Evolutionary conservation across 805 yeast species (phyloP).

Genomic region (Tetrapisispora arboricola): DNA sequence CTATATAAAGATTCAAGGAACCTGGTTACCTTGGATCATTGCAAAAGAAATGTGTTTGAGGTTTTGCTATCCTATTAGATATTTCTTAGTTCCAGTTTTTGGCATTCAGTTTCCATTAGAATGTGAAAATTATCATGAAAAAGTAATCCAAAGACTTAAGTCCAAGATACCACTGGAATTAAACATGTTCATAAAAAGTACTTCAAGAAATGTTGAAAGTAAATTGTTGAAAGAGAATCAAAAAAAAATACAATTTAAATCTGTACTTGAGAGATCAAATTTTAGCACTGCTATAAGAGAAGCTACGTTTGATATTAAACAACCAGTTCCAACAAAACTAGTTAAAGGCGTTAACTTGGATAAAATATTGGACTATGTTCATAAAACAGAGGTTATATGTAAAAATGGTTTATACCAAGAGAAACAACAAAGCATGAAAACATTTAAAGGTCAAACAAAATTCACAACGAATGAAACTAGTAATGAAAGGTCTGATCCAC

Average conservation of each 20-base stretch:
- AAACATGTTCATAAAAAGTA: background rate
- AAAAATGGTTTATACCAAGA: background rate
- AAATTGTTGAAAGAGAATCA: background rate
- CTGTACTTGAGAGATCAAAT: too few species aligned
- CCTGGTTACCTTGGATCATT: slow-evolving; percentile 73
- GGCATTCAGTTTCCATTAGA: slow-evolving; percentile 47
- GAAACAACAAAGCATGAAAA: background rate
- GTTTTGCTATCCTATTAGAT: slow-evolving; percentile 71
- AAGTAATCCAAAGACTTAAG: background rate
- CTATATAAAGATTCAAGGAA: slow-evolving; percentile 83
- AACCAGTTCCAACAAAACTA: background rate
- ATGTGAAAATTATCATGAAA: slow-evolving; percentile 16
- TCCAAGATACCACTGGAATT: background rate
- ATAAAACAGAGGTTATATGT: background rate
- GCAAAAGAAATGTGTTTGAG: slow-evolving; percentile 59
- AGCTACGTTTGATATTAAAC: too few species aligned
- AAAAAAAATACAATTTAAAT: too few species aligned
- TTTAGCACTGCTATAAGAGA: too few species aligned
- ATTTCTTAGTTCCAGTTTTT: slow-evolving; percentile 67
- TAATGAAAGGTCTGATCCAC: too few species aligned
- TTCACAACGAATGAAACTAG: background rate
- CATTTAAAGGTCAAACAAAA: background rate
- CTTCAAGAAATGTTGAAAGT: background rate
- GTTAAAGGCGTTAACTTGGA: background rate
- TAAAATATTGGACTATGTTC: background rate